Evolutionary conservation across 1,139 yeast species (phyloP), one percentile per base, ranked within the genome.

Genomic region (Hemisphaericaspora lyxosophila): DNA sequence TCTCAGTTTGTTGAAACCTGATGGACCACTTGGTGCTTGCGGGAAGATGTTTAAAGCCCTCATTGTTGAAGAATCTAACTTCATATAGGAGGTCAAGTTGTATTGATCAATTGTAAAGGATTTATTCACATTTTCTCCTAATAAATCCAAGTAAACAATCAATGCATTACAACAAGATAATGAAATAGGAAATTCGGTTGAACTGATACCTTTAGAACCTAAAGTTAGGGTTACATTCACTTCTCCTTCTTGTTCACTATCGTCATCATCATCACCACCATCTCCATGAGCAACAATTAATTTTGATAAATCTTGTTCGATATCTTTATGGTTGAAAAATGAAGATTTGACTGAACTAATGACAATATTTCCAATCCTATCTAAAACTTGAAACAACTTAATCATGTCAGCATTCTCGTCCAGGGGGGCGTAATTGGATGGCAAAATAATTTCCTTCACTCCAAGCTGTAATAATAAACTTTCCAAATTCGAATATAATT

Each of bases 11-110:
- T 61, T 72, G 5, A 75, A 64, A 7, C 57, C 35, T 30, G 44
- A 71, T 5, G 75, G 63, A 6, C 55, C 35, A 33, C 44, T 95
- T 32, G 45, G 34, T 3, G 52, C 35, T 38, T 49, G 54, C 3
- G 97, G 96, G 64, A 90, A 86, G 23, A 92, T 69, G 53, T 90
- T 90, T 46, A 94, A 69, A 0, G 98, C 96, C 44, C 80, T 81
- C 44, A 89, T 79, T 0, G 97, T 96, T 1, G 97, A 82, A 7
- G 94, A 80, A 55, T 92, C 98, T 37, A 92, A 73, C 51, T 87
- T 84, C 95, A 92, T 88, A 57, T 72, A 90, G 41, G 84, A 80
- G 14, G 80, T 68, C 37, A 90, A 70, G 43, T 84, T 82, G 56
- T 90, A 92, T 47, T 76, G 75, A 20, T 75, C 75, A 20, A 92